Conservation (phyloP, 148 eudicot genomes). For the Oxyria digyna region DNA sequence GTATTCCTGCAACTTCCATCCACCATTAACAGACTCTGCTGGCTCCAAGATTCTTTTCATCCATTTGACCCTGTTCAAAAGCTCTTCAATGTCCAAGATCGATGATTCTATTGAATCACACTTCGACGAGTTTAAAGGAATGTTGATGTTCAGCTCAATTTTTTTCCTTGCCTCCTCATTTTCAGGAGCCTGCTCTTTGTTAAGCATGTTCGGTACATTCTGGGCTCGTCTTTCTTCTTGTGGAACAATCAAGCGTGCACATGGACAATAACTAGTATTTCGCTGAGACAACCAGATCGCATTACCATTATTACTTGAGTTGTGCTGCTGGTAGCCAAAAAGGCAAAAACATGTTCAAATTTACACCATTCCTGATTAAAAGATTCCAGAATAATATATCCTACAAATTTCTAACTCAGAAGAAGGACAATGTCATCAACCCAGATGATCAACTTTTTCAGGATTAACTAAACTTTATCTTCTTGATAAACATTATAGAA, state of each 20-base stretch:
- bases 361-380: no score
- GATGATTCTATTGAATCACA: conserved; percentile 39
- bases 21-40: conserved; percentile 17
- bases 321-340: no score
- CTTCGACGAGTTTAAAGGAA: conserved; percentile 24
- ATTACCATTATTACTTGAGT: no score
- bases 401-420: no score
- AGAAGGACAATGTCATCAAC: no score
- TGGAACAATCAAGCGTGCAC: conserved; percentile 33
- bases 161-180: conserved; percentile 16
- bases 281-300: conserved; percentile 28
- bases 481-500: neutral
- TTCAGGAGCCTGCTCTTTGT: conserved; percentile 17
- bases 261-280: conserved; percentile 20
- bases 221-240: neutral
- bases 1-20: conserved; percentile 49
- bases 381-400: neutral
- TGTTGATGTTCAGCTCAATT: conserved; percentile 14
- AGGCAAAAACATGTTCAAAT: no score
- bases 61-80: conserved; percentile 52
- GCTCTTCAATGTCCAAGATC: conserved; percentile 57
- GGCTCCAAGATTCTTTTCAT: conserved; percentile 31
- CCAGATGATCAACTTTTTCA: no score
- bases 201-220: neutral
- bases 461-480: no score